Conservation (phyloP, 805 yeast genomes). For the Spencermartinsiella europaea region DNA sequence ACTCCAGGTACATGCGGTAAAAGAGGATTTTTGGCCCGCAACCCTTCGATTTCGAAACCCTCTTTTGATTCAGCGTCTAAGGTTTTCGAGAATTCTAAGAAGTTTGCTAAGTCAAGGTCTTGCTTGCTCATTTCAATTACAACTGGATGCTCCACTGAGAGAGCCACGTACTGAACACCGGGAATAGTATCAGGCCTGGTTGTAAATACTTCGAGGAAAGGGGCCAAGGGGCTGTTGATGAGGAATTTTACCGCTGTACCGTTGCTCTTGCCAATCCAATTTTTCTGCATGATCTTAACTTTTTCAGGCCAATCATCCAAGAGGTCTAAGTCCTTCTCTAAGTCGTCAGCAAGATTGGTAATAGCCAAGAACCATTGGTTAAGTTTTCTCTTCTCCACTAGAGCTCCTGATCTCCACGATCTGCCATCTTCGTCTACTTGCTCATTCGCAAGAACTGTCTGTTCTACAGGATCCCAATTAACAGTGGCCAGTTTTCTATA, state of each 20-base stretch:
- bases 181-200: constrained; percentile 86
- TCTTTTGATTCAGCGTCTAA: constrained; percentile 44
- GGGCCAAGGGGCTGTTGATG: constrained; percentile 19
- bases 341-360: constrained; percentile 68
- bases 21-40: constrained; percentile 53
- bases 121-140: constrained; percentile 36
- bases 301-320: constrained; percentile 80
- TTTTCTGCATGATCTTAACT: constrained; percentile 82
- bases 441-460: constrained; percentile 92
- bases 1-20: constrained; percentile 35
- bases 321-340: constrained; percentile 56
- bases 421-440: constrained; percentile 89
- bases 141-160: constrained; percentile 67
- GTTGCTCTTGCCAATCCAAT: constrained; percentile 89
- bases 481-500: constrained; percentile 83
- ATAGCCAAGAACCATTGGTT: constrained; percentile 95
- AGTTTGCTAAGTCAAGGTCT: constrained; percentile 41
- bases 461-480: constrained; percentile 97
- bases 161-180: constrained; percentile 77
- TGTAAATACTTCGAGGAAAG: constrained; percentile 57
- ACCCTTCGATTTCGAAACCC: constrained; percentile 52
- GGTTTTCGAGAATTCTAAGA: constrained; percentile 34
- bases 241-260: constrained; percentile 69
- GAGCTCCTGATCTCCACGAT: constrained; percentile 97
- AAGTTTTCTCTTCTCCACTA: constrained; percentile 74